Base-by-base conservation (phyloP, 2,329 filamentous ascomycete genomes). In the Fusarium circinatum region DNA sequence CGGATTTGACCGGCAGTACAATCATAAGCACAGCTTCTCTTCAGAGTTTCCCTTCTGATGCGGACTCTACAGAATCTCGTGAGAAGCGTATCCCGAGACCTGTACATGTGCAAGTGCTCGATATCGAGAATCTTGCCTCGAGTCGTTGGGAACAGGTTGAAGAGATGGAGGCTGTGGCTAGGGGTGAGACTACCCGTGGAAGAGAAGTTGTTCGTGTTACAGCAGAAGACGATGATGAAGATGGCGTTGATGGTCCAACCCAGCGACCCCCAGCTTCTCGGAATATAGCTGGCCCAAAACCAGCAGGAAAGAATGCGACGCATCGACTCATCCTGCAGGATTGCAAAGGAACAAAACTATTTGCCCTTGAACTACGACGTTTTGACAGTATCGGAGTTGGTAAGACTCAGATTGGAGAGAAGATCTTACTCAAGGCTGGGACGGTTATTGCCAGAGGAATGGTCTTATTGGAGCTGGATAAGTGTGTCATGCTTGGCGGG, bases 61-160 rank as follows among this genome's bases (percentile, higher is more conserved):
- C 91, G n/a, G 82, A 73, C 56, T 85, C 89, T 73, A 85, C 88
- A 0, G 82, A 84, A 8, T 81, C 87, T 15, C 86, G 88, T 71
- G 89, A 94, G 66, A 82, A 84, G 8, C 84, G 82, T 0, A 84
- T 98, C 0, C 69, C 84, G 0, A 86, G 86, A 3, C 89, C 94
- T 38, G 86, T 96, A 2, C 86, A 92, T 7, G 92, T 96, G 3
- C 96, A 98, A 81, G 89, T 98, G 2, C 84, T 98, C 4, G 95
- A 97, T 76, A 86, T 98, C 13, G 92, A 97, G 79, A 95, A 98
- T 79, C 88, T 98, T 26, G 89, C 91, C 5, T 87, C 89, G 59
- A 94, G 92, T 76, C 89, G 93, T 58, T 97, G 95, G 94, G 92
- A 94, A 73, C 94, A 98, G 81, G 89, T 98, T 38, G 94, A 98